phyloP scores from a whole-genome alignment of 176 grass and related monocot species.

The Tillandsia fasciculata region DNA sequence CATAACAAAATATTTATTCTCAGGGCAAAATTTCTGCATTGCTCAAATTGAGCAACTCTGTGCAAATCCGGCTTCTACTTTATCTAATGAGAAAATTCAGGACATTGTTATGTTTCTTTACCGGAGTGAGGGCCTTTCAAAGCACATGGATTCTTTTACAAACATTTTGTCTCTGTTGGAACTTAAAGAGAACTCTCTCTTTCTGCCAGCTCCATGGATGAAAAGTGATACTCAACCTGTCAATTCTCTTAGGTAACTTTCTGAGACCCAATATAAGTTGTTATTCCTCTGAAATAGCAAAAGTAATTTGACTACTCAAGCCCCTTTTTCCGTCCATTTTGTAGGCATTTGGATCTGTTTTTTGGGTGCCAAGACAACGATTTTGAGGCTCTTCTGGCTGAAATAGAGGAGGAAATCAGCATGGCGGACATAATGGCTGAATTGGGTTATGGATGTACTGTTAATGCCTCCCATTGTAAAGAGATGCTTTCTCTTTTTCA shows the following conservation, averaged over 20 bases:
- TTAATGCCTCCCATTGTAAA: conserved; percentile 53
- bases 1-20: conserved; percentile 16
- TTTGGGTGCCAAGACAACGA: conserved; percentile 32
- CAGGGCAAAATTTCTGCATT: conserved; percentile 65
- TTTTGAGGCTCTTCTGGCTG: conserved; percentile 52
- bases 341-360: conserved; percentile 45
- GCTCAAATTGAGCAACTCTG: conserved; percentile 64
- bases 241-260: conserved; percentile 38
- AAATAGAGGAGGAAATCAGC: conserved; percentile 72
- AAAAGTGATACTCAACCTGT: conserved; percentile 34
- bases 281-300: too few species aligned
- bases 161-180: conserved; percentile 61
- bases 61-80: conserved; percentile 38
- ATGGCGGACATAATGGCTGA: conserved; percentile 53
- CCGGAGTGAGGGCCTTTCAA: conserved; percentile 55
- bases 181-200: conserved; percentile 44
- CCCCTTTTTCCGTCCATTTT: conserved; percentile 11
- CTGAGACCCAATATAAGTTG: background rate
- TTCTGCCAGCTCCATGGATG: conserved; percentile 32
- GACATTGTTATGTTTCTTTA: conserved; percentile 85
- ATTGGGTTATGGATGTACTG: conserved; percentile 59
- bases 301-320: background rate
- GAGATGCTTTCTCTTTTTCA: conserved; percentile 60
- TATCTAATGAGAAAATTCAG: conserved; percentile 65
- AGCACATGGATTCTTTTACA: conserved; percentile 60